Base-by-base conservation (phyloP, 768 basidiomycete species). In the Inosperma sp. region DNA sequence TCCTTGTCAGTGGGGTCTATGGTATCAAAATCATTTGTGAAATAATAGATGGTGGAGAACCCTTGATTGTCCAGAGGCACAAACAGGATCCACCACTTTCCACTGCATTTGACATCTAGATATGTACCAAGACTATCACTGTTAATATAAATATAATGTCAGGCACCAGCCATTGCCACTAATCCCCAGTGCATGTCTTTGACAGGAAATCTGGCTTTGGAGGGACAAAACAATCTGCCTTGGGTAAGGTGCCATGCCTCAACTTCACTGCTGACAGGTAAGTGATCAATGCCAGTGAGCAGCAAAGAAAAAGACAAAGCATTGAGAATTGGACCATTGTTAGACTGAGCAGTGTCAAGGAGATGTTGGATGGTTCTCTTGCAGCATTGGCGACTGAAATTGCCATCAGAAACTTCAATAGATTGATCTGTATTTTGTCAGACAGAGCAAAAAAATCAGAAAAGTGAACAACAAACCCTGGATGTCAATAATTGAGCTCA, bases 91-190 rank as follows among this genome's bases (percentile, higher is more conserved):
- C 48, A 49, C 14, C 54, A 39, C 43, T 60, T 58, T 5, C 6
- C 17, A 0, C 60, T 56, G 23, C 22, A 44, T 7, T 39, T 17
- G 13, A 51, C 39, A 2, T 34, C 36, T 0, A 64, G 17, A 13
- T 49, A 60, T 0, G 61, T 59, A 1, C 47, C 51, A 8, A 56
- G 49, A 0, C 61, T 56, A n/a, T 60, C 49, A 9, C 55, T 46
- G 17, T 61, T 60, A 5, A 64, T 47, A 17, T 62, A 58, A 21
- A 47, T 61, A 4, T 17, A 23, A 22, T 53, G 48, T 5, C 42
- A 42, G 1, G 59, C 59, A 21, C 52, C 36, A 1, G 22, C 16
- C 0, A 56, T 61, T 2, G 52, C 48, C 0, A 43, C 59, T 4
- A 58, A 10, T 0, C 40, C 56, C 59, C 56, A 64, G 14, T 56